Evolutionary conservation across 129 eudicot genomes (phyloP).

Genomic region (Logfia minima): DNA sequence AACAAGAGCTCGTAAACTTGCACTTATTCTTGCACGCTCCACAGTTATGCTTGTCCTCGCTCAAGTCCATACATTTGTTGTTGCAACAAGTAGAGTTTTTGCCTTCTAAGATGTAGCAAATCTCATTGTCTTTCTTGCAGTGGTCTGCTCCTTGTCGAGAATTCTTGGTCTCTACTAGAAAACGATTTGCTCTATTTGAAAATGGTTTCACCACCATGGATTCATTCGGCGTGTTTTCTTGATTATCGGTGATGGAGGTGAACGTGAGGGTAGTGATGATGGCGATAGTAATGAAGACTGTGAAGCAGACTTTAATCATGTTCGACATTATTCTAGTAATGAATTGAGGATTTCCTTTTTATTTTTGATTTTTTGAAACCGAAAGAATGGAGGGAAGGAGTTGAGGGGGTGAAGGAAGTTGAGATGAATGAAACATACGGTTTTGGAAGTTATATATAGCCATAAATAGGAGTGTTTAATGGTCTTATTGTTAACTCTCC

Average conservation of each 20-base stretch:
- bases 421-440: neutral
- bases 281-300: neutral
- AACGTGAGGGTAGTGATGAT: neutral
- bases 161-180: neutral
- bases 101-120: neutral
- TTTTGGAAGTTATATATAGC: neutral
- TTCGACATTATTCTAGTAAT: neutral
- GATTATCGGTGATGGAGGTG: neutral
- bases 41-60: neutral
- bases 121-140: neutral
- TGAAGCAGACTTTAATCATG: neutral
- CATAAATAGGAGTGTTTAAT: neutral
- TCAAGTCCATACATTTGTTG: no score
- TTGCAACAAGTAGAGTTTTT: no score
- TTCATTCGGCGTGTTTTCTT: neutral
- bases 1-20: conserved; percentile 33
- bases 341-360: neutral
- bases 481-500: neutral
- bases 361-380: no score
- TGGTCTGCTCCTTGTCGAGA: conserved; percentile 2
- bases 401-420: no score
- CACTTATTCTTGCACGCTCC: neutral
- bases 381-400: neutral
- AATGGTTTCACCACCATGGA: neutral
- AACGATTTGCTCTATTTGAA: neutral